Base-by-base conservation (phyloP, 768 basidiomycete species). In the Trametes maxima region DNA sequence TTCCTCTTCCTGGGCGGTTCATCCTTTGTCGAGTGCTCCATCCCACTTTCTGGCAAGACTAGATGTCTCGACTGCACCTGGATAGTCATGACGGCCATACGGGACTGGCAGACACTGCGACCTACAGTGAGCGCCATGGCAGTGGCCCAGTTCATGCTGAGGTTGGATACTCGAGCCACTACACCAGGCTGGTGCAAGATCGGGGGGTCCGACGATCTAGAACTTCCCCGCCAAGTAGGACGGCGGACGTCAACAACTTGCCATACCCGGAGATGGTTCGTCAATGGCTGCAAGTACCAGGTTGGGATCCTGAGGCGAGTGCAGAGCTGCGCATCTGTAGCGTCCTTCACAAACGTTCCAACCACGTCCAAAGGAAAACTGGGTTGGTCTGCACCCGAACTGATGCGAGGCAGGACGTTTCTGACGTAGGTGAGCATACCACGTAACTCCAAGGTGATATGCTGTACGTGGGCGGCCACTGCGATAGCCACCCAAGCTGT, bases 251-350 rank as follows among this genome's bases (percentile, higher is more conserved):
- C 22, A 1, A 59, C 57, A 14, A 59, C 28, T 17, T 44, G 17
- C 57, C 57, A 59, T 5, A 59, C 37, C 1, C 3, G 3, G 2
- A 52, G 4, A 13, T 51, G 13, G n/a, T 33, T n/a, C 2, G 57
- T 59, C 17, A 59, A 28, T 2, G 57, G 57, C 28, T 59, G 57
- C 11, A 59, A 19, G 48, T 33, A 50, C 49, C 48, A 59, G 17
- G 28, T 35, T 10, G 57, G 57, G 17, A 59, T 5, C 8, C 57
- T 49, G 2, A 59, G 21, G 4, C 57, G 57, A 3, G 8, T 5
- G n/a, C 19, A 17, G 16, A 10, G 28, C 8, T 25, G 24, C 5
- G 57, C 50, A 13, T 7, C 49, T 12, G 57, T 33, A 3, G 17
- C 57, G 1, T 59, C 49, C 14, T 33, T n/a, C 24, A 44, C 49